These are phyloP conservation scores for Purpureocillium takamizusanense DNA, from an alignment of 2,329 filamentous ascomycete genomes.

Conservation along the genomic window DNA sequence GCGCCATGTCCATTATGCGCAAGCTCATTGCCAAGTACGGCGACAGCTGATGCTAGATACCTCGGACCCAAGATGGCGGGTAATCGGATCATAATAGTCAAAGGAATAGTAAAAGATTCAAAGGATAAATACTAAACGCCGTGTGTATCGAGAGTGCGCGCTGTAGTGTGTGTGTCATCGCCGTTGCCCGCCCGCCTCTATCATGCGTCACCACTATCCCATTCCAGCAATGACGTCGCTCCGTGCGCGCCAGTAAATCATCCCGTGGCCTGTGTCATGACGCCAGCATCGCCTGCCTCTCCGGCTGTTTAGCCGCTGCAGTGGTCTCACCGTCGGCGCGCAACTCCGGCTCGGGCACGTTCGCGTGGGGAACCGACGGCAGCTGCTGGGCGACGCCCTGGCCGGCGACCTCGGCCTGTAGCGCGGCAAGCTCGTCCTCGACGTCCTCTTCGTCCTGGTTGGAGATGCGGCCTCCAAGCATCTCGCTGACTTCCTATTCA, in stretches of 20 bases:
- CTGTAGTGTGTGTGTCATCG: conserved; percentile 1
- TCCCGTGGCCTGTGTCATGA: conserved; percentile 9
- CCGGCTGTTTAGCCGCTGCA: conserved; percentile 16
- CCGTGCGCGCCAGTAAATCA: background rate
- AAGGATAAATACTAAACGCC: conserved; percentile 8
- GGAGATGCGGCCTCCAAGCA: conserved; percentile 80
- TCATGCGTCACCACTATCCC: background rate
- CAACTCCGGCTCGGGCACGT: conserved; percentile 18
- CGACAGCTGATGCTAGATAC: conserved; percentile 2
- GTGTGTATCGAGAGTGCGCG: conserved; percentile 8
- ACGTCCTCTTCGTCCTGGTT: conserved; percentile 97
- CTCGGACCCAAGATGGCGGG: too few relatives aligned
- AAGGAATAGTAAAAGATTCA: too few relatives aligned
- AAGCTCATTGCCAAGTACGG: conserved; percentile 65
- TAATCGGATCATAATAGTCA: too few relatives aligned
- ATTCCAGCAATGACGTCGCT: background rate
- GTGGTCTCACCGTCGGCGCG: conserved; percentile 6
- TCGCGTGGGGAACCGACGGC: conserved; percentile 22
- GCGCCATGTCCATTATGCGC: conserved; percentile 74
- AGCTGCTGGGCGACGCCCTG: conserved; percentile 10
- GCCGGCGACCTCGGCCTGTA: conserved; percentile 44
- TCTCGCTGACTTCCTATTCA: conserved; percentile 82
- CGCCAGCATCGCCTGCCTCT: conserved; percentile 32
- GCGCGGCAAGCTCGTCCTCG: conserved; percentile 81
- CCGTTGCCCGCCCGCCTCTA: background rate